Conservation (phyloP, 164 flowering plant species). For the Aristolochia contorta region DNA sequence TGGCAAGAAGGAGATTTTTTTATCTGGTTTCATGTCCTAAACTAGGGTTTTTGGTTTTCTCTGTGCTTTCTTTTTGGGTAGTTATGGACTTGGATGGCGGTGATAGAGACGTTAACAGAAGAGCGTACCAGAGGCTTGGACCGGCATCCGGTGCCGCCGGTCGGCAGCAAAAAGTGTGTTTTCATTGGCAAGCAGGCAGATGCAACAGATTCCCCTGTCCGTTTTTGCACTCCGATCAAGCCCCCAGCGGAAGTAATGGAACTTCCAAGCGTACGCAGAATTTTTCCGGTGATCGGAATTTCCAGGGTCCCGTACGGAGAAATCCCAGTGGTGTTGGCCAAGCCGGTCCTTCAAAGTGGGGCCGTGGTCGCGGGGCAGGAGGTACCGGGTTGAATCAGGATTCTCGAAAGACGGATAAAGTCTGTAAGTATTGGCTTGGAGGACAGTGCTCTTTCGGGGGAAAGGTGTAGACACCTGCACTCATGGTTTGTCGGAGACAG, state of each 20-base stretch:
- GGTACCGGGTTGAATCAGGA: conserved; percentile 10
- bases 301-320: conserved; percentile 12
- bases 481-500: conserved; percentile 61
- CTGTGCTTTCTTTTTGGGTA: background rate
- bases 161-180: conserved; percentile 48
- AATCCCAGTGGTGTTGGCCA: conserved; percentile 4
- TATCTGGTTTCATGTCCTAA: background rate
- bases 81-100: conserved; percentile 19
- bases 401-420: conserved; percentile 32
- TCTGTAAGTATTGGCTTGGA: conserved; percentile 60
- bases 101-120: conserved; percentile 14
- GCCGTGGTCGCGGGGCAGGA: conserved; percentile 23
- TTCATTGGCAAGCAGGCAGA: conserved; percentile 60
- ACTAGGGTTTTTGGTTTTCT: conserved; percentile 1
- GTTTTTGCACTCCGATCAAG: conserved; percentile 47
- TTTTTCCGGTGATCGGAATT: conserved; percentile 20
- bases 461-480: conserved; percentile 62
- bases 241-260: conserved; percentile 19
- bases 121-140: conserved; percentile 18
- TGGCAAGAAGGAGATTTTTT: too few relatives aligned
- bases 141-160: conserved; percentile 4
- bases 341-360: conserved; percentile 31
- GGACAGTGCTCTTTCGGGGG: conserved; percentile 70
- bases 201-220: conserved; percentile 50
- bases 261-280: conserved; percentile 24